Evolutionary conservation across 805 yeast species (phyloP), one percentile per base, ranked within the genome.

Genomic region (Lipomyces sp.): DNA sequence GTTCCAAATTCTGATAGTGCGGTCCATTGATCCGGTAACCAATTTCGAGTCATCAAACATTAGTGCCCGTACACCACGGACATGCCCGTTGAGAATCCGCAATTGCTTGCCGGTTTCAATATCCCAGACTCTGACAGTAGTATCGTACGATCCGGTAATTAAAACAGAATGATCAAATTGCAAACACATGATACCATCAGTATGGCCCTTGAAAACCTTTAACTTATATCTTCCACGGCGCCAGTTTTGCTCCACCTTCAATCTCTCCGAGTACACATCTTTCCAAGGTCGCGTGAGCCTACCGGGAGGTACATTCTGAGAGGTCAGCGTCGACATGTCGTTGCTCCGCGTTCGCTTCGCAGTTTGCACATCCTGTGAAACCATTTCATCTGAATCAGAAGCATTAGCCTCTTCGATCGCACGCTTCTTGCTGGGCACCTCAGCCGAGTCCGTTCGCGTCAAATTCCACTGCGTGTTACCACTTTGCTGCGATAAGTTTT

Each of bases 1-100:
- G 79, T 94, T 92, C 99, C 99, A 95, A 50, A 95, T 96, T 73
- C 93, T 88, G 69, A 95, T 92, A 0, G 97, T 92, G 57, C 88
- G 85, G 79, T 95, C 99, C 75, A 92, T 82, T 0, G 97, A 93
- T 11, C 97, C 98, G 0, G 97, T 90, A 55, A 95, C 91, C 54
- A 95, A 83, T 78, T 95, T 95, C 72, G 88, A 90, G 59, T 87
- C 89, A 78, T 95, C 98, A 77, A 94, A 94, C 60, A 85, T 90
- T 53, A 95, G 80, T 0, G 97, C 84, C 60, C 92, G 84, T 30
- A 95, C 96, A 33, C 97, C 98, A 73, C 90, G 88, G 11, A 87
- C 84, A 77, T 95, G 98, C n/a, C 98, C 97, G 34, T 83, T 81
- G 59, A 95, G 82, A n/a, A 94, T 87, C 69, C 92, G 82, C 15